These are phyloP conservation scores for Limnanthes douglasii DNA, from an alignment of 345 rosid species.

Conservation along the genomic window DNA sequence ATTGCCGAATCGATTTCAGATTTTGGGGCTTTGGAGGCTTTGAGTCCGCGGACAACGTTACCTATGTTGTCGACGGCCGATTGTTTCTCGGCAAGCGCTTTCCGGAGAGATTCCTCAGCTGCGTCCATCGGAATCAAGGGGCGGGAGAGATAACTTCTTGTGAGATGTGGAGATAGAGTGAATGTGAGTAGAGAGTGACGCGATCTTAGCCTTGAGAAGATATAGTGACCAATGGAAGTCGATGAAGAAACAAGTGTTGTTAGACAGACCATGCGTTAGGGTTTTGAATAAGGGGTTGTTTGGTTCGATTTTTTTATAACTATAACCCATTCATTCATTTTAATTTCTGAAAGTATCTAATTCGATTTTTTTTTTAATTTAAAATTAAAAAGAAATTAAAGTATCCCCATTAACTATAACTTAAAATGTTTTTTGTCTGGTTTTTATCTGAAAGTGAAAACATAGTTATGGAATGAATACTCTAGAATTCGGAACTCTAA, in stretches of 20 bases:
- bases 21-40: constrained; percentile 42
- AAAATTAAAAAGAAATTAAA: too few relatives aligned
- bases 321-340: too few relatives aligned
- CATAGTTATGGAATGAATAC: too few relatives aligned
- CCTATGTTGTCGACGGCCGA: constrained; percentile 64
- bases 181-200: constrained; percentile 6
- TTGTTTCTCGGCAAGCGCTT: constrained; percentile 36
- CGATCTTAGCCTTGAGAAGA: not conserved
- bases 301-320: too few relatives aligned
- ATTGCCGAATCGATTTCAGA: constrained; percentile 62
- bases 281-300: too few relatives aligned
- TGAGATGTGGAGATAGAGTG: not conserved
- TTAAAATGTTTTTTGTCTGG: too few relatives aligned
- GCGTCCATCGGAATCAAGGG: constrained; percentile 28
- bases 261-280: constrained; percentile 33
- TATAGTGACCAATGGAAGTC: constrained; percentile 10
- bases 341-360: too few relatives aligned
- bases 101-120: constrained; percentile 54
- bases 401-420: too few relatives aligned
- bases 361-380: too few relatives aligned
- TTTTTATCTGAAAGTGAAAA: too few relatives aligned
- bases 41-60: constrained; percentile 57
- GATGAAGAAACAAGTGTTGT: constrained; percentile 17
- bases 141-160: not conserved
- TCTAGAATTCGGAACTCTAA: too few relatives aligned